Evolutionary conservation across 2,329 filamentous ascomycete species (phyloP).

Genomic region (Fusarium caatingaense): DNA sequence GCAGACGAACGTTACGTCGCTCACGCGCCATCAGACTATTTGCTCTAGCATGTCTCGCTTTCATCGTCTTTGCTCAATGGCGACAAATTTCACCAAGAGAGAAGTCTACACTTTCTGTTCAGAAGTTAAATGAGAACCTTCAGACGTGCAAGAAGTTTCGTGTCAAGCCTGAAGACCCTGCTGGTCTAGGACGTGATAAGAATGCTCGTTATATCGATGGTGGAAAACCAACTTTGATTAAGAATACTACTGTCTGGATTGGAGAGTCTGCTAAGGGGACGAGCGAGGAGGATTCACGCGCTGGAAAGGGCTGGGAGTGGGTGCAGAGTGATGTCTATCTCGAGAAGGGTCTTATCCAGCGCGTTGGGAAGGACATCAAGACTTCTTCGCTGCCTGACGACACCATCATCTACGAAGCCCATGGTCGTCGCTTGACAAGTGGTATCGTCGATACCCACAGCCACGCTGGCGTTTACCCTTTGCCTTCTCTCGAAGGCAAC

Average conservation of each 20-base stretch:
- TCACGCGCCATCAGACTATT: conserved; percentile 58
- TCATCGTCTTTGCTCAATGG: conserved; percentile 64
- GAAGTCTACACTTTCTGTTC: conserved; percentile 58
- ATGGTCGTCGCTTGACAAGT: conserved; percentile 70
- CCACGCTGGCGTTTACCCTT: conserved; percentile 69
- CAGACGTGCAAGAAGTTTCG: conserved; percentile 67
- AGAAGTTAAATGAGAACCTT: conserved; percentile 65
- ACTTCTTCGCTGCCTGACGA: conserved; percentile 57
- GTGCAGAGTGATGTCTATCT: conserved; percentile 69
- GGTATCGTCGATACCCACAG: conserved; percentile 80
- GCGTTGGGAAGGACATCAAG: conserved; percentile 60
- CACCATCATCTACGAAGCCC: conserved; percentile 65
- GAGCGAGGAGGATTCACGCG: conserved; percentile 63
- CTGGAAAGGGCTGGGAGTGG: conserved; percentile 72
- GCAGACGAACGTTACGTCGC: conserved; percentile 52
- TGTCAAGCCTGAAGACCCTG: conserved; percentile 65
- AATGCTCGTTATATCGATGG: conserved; percentile 72
- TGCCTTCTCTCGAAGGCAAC: conserved; percentile 66
- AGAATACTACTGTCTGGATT: conserved; percentile 74
- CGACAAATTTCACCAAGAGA: conserved; percentile 52
- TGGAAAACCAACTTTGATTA: conserved; percentile 70
- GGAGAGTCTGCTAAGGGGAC: conserved; percentile 67
- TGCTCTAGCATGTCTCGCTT: conserved; percentile 60
- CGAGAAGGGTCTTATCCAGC: conserved; percentile 69
- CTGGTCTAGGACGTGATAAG: conserved; percentile 65